These are phyloP conservation scores for Schizothecium vesticola DNA, from an alignment of 495 filamentous ascomycete genomes.

Conservation along the genomic window DNA sequence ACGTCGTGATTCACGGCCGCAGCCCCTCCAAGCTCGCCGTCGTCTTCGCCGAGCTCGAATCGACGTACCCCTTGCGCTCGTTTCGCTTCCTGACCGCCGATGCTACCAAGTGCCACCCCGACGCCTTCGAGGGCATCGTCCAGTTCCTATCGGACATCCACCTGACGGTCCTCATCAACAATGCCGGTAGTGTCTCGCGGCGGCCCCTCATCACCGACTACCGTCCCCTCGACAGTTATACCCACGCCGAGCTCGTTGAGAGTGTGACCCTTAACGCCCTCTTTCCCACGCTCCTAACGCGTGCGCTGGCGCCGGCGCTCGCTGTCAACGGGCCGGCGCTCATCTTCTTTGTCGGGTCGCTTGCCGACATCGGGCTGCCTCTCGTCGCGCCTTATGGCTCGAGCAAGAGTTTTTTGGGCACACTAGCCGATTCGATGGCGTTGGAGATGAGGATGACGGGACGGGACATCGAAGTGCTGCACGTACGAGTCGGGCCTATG, in stretches of 20 bases:
- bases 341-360: slow-evolving; percentile 20
- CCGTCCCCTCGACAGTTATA: slow-evolving; percentile 3
- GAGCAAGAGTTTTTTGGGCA: slow-evolving; percentile 18
- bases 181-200: slow-evolving; percentile 8
- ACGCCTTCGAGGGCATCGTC: slow-evolving; percentile 12
- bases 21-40: slow-evolving; percentile 35
- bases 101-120: slow-evolving; percentile 1
- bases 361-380: slow-evolving; percentile 23
- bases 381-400: slow-evolving; percentile 22
- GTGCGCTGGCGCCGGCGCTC: slow-evolving; percentile 17
- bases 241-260: slow-evolving; percentile 3
- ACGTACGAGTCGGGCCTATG: slow-evolving; percentile 19
- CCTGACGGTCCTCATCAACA: slow-evolving; percentile 32
- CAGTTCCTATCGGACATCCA: slow-evolving; percentile 21
- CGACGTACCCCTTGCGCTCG: slow-evolving; percentile 28
- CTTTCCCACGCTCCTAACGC: slow-evolving; percentile 17
- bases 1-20: slow-evolving; percentile 53
- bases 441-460: slow-evolving; percentile 10
- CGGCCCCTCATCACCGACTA: not conserved
- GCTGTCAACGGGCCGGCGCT: slow-evolving; percentile 18
- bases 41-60: not conserved
- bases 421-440: slow-evolving; percentile 11
- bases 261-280: slow-evolving; percentile 13
- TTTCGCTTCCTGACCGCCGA: slow-evolving; percentile 29
- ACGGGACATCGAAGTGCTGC: slow-evolving; percentile 22